Percentiles rank a stretch among this genome's conserved stretches.
These are phyloP conservation scores for Ceratobasidium sp. DNA, from an alignment of 1,284 basidiomycete species.

Conservation along the genomic window DNA sequence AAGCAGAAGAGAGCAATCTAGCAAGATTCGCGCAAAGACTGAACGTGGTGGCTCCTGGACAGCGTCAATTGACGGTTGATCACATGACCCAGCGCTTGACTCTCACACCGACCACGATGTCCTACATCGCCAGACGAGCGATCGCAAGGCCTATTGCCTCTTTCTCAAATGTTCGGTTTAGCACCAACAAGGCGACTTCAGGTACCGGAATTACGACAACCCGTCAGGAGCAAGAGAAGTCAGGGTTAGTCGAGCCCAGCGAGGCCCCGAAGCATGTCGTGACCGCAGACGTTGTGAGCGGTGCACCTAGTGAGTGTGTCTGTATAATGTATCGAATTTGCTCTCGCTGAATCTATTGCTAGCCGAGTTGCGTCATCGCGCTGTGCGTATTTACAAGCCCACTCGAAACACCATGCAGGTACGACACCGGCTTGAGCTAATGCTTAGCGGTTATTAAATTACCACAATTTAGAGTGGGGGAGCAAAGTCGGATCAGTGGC, in stretches of 20 bases:
- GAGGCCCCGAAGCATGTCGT: constrained; percentile 63
- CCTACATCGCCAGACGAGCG: constrained; percentile 42
- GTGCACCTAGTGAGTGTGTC: constrained; percentile 72
- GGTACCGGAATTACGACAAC: constrained; percentile 39
- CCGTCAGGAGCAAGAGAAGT: constrained; percentile 41
- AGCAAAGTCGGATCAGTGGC: constrained; percentile 88
- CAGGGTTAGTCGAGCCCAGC: constrained; percentile 34
- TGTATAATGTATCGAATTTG: background rate
- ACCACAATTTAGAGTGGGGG: constrained; percentile 56
- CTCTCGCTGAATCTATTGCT: constrained; percentile 17
- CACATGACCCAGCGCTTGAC: constrained; percentile 32
- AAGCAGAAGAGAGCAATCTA: no score
- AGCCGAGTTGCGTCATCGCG: constrained; percentile 87
- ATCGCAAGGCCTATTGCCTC: constrained; percentile 33
- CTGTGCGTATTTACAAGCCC: constrained; percentile 93
- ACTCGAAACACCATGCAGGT: constrained; percentile 97
- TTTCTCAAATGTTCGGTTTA: constrained; percentile 15
- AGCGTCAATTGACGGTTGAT: background rate
- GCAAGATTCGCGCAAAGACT: no score
- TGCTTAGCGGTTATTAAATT: background rate
- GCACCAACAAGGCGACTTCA: constrained; percentile 40
- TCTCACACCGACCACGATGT: constrained; percentile 37
- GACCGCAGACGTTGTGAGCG: constrained; percentile 79
- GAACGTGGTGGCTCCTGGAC: no score
- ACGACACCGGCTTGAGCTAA: constrained; percentile 52